A percentile compares a stretch with the other conserved stretches of the same genome.
Conservation (phyloP, 2,329 filamentous ascomycete species). For the Stachybotrys echinatus region DNA sequence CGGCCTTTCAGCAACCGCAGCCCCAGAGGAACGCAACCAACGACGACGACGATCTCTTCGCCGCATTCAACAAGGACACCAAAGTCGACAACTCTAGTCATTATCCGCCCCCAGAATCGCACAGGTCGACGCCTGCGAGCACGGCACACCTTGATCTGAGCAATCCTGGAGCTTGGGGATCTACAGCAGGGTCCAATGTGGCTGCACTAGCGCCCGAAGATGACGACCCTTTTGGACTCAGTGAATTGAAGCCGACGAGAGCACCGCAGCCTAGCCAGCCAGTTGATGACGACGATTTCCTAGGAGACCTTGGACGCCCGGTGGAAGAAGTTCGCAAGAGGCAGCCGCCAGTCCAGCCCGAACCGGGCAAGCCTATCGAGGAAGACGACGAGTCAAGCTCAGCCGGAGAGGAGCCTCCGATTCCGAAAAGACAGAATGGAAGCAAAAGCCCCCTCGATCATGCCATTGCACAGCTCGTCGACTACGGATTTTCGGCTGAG, state of each 20-base stretch:
- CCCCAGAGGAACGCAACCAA: slow-evolving; percentile 10
- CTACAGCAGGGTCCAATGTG: slow-evolving; percentile 16
- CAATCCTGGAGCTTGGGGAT: slow-evolving; percentile 48
- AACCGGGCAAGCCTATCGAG: slow-evolving; percentile 53
- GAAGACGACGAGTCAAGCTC: slow-evolving; percentile 41
- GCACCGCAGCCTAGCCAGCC: slow-evolving; percentile 18
- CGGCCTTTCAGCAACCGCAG: slow-evolving; percentile 15
- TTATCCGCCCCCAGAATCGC: slow-evolving; percentile 49
- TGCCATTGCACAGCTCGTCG: slow-evolving; percentile 81
- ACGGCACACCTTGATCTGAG: slow-evolving; percentile 43
- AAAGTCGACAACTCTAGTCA: slow-evolving; percentile 62
- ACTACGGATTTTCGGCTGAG: slow-evolving; percentile 88
- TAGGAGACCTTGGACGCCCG: slow-evolving; percentile 59
- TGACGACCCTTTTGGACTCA: slow-evolving; percentile 84
- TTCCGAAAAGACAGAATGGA: slow-evolving; percentile 13
- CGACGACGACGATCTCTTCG: slow-evolving; percentile 61
- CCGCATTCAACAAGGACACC: slow-evolving; percentile 61
- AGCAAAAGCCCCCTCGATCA: slow-evolving; percentile 54
- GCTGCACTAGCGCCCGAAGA: slow-evolving; percentile 56
- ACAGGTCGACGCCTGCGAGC: slow-evolving; percentile 39
- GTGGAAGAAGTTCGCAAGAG: slow-evolving; percentile 57
- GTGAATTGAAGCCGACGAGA: slow-evolving; percentile 47
- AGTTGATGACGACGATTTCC: slow-evolving; percentile 54
- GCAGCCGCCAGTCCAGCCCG: slow-evolving; percentile 32
- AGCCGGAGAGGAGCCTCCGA: slow-evolving; percentile 36